A percentile compares a stretch with the other conserved stretches of the same genome.
phyloP scores from a whole-genome alignment of 2,329 filamentous ascomycete genomes.

The Penicillium crustosum region DNA sequence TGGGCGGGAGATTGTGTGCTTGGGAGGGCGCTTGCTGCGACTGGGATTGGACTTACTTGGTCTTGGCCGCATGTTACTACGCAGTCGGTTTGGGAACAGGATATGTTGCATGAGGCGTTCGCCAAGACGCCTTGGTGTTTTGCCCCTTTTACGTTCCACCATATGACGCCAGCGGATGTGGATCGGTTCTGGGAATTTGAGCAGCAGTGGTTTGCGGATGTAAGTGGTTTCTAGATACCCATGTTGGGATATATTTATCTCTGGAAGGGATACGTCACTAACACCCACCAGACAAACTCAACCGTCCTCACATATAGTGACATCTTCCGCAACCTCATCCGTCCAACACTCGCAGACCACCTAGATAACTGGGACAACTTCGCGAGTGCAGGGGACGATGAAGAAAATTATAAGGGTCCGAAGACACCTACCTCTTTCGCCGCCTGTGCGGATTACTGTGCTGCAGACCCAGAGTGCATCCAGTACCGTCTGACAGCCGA shows the following conservation, averaged over 20 bases:
- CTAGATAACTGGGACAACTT: constrained; percentile 23
- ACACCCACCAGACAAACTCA: constrained; percentile 16
- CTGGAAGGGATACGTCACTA: neutral
- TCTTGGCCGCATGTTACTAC: constrained; percentile 28
- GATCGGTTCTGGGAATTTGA: constrained; percentile 28
- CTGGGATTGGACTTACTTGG: constrained; percentile 41
- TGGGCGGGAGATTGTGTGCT: constrained; percentile 51
- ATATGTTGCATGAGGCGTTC: constrained; percentile 22
- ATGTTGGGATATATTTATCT: too few species aligned
- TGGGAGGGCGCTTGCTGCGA: constrained; percentile 43
- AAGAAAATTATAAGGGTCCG: constrained; percentile 6
- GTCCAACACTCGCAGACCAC: constrained; percentile 15
- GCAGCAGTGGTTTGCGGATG: constrained; percentile 27
- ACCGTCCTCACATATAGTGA: constrained; percentile 23
- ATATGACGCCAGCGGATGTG: constrained; percentile 31
- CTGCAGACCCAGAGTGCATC: constrained; percentile 13
- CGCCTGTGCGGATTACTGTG: constrained; percentile 25
- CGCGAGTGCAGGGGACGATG: constrained; percentile 7
- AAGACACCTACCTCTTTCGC: constrained; percentile 9
- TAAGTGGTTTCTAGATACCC: constrained; percentile 5
- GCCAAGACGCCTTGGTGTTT: constrained; percentile 26
- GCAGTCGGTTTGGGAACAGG: constrained; percentile 27
- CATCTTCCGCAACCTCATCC: constrained; percentile 23
- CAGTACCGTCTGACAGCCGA: constrained; percentile 20
- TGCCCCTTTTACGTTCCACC: constrained; percentile 31